phyloP scores from a whole-genome alignment of 768 basidiomycete genomes.

The Termitomyces sp. region DNA sequence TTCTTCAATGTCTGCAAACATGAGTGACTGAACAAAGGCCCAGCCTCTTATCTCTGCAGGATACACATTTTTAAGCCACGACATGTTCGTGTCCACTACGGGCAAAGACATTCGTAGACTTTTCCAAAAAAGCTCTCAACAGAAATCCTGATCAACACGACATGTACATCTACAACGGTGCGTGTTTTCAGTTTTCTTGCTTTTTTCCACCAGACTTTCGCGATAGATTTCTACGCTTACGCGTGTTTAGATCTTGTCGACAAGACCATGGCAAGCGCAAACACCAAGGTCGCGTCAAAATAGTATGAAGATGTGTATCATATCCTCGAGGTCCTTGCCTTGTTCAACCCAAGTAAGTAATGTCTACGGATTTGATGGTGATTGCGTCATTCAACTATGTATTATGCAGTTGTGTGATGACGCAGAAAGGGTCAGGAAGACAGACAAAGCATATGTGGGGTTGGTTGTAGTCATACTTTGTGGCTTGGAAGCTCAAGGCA shows the following conservation, averaged over 20 bases:
- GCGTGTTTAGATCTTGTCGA: slow-evolving; percentile 31
- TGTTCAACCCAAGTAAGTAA: slow-evolving; percentile 27
- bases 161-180: slow-evolving; percentile 31
- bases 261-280: slow-evolving; percentile 19
- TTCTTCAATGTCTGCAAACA: slow-evolving; percentile 7
- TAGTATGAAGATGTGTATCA: slow-evolving; percentile 26
- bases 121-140: slow-evolving; percentile 23
- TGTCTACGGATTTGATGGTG: no score
- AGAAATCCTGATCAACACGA: slow-evolving; percentile 26
- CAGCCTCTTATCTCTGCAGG: slow-evolving; percentile 20
- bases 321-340: slow-evolving; percentile 26
- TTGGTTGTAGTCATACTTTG: slow-evolving; percentile 26
- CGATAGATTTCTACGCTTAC: slow-evolving; percentile 25
- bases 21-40: background rate
- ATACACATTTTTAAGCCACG: slow-evolving; percentile 25
- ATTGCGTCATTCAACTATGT: slow-evolving; percentile 4
- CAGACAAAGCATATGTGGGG: slow-evolving; percentile 29
- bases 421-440: slow-evolving; percentile 21
- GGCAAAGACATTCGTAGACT: slow-evolving; percentile 20
- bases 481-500: slow-evolving; percentile 22
- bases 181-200: background rate
- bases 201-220: background rate
- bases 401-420: slow-evolving; percentile 32
- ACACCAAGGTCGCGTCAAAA: slow-evolving; percentile 26
- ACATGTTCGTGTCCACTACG: slow-evolving; percentile 23